Conservation (phyloP, 805 yeast species). For the Saccharomycopsis amapae region DNA sequence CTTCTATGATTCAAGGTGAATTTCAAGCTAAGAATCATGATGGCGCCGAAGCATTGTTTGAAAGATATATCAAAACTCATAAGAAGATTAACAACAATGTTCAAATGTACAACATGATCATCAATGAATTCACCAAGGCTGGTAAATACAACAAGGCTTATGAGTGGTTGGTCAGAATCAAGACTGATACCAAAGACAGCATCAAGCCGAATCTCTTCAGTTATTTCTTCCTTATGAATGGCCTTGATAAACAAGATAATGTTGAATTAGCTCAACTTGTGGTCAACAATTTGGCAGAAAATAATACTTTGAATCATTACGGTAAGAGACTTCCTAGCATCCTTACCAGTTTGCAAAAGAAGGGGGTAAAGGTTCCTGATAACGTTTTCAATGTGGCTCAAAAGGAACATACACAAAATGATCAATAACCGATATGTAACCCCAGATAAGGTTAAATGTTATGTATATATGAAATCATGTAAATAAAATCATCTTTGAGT, state of each 20-base stretch:
- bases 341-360: conserved; percentile 25
- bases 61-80: conserved; percentile 31
- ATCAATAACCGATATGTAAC: too few species aligned
- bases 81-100: background rate
- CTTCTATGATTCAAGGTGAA: conserved; percentile 21
- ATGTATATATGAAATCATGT: too few species aligned
- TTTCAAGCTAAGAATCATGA: conserved; percentile 32
- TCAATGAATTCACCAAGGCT: conserved; percentile 24
- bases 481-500: too few species aligned
- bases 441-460: too few species aligned
- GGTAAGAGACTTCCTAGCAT: conserved; percentile 36
- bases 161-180: conserved; percentile 20
- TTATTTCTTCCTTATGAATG: conserved; percentile 39
- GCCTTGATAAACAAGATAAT: conserved; percentile 32
- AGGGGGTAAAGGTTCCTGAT: conserved; percentile 11
- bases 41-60: conserved; percentile 31
- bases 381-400: background rate
- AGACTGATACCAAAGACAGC: background rate
- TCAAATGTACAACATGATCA: conserved; percentile 25
- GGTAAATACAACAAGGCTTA: conserved; percentile 15
- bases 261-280: conserved; percentile 30
- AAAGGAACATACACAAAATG: background rate
- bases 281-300: conserved; percentile 21
- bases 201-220: conserved; percentile 42
- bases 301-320: conserved; percentile 9